phyloP scores from a whole-genome alignment of 202 grass and related monocot species.

The Zizania palustris region DNA sequence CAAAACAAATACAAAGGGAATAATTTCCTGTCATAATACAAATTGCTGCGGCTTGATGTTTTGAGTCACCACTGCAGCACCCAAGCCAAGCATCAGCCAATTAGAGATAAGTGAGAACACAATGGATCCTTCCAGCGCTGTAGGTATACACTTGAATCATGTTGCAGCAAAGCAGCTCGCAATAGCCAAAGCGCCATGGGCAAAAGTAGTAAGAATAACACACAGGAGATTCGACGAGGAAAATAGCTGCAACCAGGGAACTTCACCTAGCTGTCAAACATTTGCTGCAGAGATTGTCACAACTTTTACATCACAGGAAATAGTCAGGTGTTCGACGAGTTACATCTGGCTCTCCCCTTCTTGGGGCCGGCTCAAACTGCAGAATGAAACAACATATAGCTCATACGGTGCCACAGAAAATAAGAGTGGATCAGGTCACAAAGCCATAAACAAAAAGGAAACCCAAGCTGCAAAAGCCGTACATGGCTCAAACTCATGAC shows the following conservation, averaged over 20 bases:
- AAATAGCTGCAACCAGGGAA: constrained; percentile 74
- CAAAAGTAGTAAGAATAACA: constrained; percentile 57
- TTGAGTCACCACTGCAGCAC: constrained; percentile 42
- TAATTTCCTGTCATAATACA: constrained; percentile 55
- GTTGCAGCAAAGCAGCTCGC: constrained; percentile 41
- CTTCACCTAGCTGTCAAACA: constrained; percentile 59
- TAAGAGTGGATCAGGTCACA: constrained; percentile 14
- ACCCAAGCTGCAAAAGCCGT: not conserved
- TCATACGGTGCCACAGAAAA: constrained; percentile 14
- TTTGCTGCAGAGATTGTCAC: constrained; percentile 54
- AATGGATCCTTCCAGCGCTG: constrained; percentile 51
- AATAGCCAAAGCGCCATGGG: constrained; percentile 43
- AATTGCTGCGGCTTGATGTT: constrained; percentile 50
- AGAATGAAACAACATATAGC: constrained; percentile 27
- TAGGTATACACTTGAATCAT: constrained; percentile 56
- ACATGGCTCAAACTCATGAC: not conserved
- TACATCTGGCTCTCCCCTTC: constrained; percentile 97
- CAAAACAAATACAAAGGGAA: constrained; percentile 52
- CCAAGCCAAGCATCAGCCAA: constrained; percentile 53
- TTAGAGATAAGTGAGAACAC: constrained; percentile 56
- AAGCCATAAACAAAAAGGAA: not conserved
- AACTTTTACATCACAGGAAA: constrained; percentile 72
- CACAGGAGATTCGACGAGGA: constrained; percentile 39
- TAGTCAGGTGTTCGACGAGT: constrained; percentile 99
- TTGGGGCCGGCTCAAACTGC: constrained; percentile 97